Conservation (phyloP, 257 asterid genomes). For the Buddleja alternifolia region DNA sequence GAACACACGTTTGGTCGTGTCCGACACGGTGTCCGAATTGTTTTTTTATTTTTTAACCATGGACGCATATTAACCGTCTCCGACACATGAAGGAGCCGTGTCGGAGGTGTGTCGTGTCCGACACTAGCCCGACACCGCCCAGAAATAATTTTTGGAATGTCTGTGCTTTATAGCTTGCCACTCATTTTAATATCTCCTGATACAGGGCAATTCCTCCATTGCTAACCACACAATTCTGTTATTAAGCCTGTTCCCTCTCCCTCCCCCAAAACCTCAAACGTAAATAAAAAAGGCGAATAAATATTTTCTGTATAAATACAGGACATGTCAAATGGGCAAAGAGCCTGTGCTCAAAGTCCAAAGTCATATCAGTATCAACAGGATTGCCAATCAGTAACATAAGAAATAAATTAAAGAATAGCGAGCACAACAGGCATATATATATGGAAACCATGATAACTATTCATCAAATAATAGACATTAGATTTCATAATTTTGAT, state of each 20-base stretch:
- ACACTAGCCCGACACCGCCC: no score
- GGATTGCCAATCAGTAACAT: neutral
- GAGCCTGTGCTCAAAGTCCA: neutral
- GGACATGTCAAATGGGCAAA: neutral
- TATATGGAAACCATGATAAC: neutral
- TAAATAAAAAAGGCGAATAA: neutral
- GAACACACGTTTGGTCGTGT: no score
- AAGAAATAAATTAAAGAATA: neutral
- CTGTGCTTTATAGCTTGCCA: no score
- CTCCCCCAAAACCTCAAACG: neutral
- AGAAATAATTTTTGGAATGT: no score
- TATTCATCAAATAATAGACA: neutral
- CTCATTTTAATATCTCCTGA: no score
- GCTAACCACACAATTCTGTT: no score
- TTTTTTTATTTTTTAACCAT: no score
- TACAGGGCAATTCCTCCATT: no score
- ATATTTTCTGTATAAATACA: neutral
- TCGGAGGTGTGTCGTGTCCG: no score
- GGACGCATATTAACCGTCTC: no score
- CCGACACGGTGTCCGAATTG: no score
- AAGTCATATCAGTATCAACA: slow-evolving; percentile 6
- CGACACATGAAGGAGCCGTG: no score
- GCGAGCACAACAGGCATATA: slow-evolving; percentile 11
- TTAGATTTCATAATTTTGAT: neutral
- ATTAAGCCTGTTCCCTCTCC: neutral